Conservation (phyloP, 139 green algal species). For the Micromonas pusilla region DNA sequence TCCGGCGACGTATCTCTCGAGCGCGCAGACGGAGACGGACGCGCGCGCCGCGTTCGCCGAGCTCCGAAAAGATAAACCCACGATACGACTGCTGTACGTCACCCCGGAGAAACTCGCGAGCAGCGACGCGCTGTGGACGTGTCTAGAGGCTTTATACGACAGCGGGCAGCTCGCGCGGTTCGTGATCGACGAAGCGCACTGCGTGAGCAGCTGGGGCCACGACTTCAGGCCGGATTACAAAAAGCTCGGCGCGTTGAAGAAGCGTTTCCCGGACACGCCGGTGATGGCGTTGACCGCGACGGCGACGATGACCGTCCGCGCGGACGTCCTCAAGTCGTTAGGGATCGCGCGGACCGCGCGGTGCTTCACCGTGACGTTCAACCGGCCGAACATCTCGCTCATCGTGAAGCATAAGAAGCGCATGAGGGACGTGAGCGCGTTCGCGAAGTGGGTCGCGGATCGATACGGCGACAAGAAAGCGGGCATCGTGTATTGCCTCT, state of each 20-base stretch:
- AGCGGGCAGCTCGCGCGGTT: slow-evolving; percentile 47
- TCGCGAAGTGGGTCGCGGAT: slow-evolving; percentile 27
- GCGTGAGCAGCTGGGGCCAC: slow-evolving; percentile 66
- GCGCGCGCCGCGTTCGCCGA: background rate
- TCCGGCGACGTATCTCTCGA: background rate
- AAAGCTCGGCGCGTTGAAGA: slow-evolving; percentile 44
- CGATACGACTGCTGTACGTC: slow-evolving; percentile 69
- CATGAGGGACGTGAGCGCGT: slow-evolving; percentile 36
- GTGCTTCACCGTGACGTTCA: slow-evolving; percentile 35
- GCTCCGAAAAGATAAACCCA: background rate
- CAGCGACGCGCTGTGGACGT: slow-evolving; percentile 41
- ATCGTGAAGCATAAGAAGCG: slow-evolving; percentile 37
- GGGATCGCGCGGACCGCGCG: slow-evolving; percentile 26
- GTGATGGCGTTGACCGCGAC: slow-evolving; percentile 61
- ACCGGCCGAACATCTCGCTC: slow-evolving; percentile 41
- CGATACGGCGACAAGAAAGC: slow-evolving; percentile 5
- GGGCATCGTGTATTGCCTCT: slow-evolving; percentile 89
- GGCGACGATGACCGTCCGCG: slow-evolving; percentile 55
- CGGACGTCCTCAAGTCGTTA: slow-evolving; percentile 38
- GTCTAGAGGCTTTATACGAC: slow-evolving; percentile 54
- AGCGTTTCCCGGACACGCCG: slow-evolving; percentile 42
- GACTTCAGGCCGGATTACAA: slow-evolving; percentile 76
- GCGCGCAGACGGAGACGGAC: slow-evolving; percentile 48
- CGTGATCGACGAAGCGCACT: slow-evolving; percentile 75
- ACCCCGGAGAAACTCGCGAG: slow-evolving; percentile 71